Percentiles rank a stretch among this genome's conserved stretches.
phyloP scores from a whole-genome alignment of 352 stramenopile genomes.

The Pythium utonaiense region DNA sequence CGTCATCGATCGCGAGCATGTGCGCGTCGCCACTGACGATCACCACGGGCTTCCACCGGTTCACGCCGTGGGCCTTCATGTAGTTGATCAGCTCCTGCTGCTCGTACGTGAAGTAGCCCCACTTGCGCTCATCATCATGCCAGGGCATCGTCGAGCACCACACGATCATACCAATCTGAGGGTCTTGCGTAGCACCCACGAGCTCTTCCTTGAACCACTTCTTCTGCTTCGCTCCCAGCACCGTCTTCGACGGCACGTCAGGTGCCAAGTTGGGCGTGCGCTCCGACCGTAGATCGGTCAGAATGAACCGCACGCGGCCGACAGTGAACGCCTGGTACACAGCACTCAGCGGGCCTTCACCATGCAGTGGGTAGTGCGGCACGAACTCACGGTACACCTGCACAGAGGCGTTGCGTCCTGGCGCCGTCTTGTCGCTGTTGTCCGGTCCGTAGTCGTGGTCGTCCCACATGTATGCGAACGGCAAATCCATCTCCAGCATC shows the following conservation, averaged over 20 bases:
- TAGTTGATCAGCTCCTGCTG: slow-evolving; percentile 75
- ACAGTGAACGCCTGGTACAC: slow-evolving; percentile 83
- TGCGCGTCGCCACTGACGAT: slow-evolving; percentile 86
- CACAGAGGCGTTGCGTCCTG: slow-evolving; percentile 62
- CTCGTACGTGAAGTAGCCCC: slow-evolving; percentile 81
- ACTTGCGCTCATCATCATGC: slow-evolving; percentile 84
- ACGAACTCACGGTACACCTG: slow-evolving; percentile 81
- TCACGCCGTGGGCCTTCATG: slow-evolving; percentile 59
- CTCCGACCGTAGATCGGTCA: slow-evolving; percentile 79
- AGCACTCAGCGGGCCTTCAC: slow-evolving; percentile 31
- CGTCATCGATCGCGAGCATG: slow-evolving; percentile 88
- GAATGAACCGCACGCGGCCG: slow-evolving; percentile 77
- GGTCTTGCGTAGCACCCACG: slow-evolving; percentile 48
- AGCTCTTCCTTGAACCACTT: slow-evolving; percentile 86
- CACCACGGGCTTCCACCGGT: slow-evolving; percentile 69
- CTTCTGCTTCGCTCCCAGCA: slow-evolving; percentile 83
- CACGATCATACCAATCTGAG: slow-evolving; percentile 60
- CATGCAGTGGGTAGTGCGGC: slow-evolving; percentile 59
- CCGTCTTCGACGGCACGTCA: slow-evolving; percentile 72
- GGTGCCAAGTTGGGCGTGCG: slow-evolving; percentile 63
- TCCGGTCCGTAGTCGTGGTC: slow-evolving; percentile 89
- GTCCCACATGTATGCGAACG: slow-evolving; percentile 89
- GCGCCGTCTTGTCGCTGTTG: slow-evolving; percentile 82
- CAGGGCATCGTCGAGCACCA: slow-evolving; percentile 89
- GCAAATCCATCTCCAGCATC: slow-evolving; percentile 82